Base-by-base conservation (phyloP, 1,284 basidiomycete genomes). In the Cryptococcus wingfieldii region DNA sequence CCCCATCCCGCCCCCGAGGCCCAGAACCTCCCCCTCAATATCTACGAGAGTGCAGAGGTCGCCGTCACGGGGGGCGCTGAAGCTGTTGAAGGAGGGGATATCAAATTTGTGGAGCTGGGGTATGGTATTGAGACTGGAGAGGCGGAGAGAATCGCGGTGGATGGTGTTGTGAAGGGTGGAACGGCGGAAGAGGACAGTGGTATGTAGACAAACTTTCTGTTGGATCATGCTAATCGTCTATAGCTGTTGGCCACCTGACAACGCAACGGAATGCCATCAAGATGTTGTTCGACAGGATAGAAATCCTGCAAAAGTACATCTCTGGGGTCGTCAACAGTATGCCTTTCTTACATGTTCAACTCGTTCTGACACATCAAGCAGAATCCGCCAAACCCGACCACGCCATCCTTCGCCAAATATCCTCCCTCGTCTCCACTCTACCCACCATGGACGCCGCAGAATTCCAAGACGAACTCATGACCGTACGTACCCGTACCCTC, bases 91-190 rank as follows among this genome's bases (percentile, higher is more conserved):
- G 82, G 84, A 65, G 83, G 86, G 58, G 31, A 34, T 34, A 34
- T 34, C 10, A 66, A 66, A 9, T 95, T 90, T 70, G 84, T 93
- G 34, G 87, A 67, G 55, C 63, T 98, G 83, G 78, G 86, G 81
- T 73, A 71, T 54, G 70, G 67, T 53, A 87, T 98, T n/a, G 92
- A 97, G 76, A 97, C 94, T 0, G 95, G 95, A 28, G 96, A 98
- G 77, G 95, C 96, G 6, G 95, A 98, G 72, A 84, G 96, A 31
- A 97, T 98, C 61, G 96, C 96, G 1, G 95, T 98, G 0, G 94
- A 98, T 75, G 93, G 91, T 81, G 90, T 91, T 1, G 88, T 90
- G 13, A 86, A 87, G 71, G 91, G 91, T n/a, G 88, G 62, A 23
- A 54, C 57, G 60, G 72, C 73, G 7, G 88, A 86, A 37, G 66